Conservation (phyloP, 495 filamentous ascomycete genomes). For the Thozetella sp. region DNA sequence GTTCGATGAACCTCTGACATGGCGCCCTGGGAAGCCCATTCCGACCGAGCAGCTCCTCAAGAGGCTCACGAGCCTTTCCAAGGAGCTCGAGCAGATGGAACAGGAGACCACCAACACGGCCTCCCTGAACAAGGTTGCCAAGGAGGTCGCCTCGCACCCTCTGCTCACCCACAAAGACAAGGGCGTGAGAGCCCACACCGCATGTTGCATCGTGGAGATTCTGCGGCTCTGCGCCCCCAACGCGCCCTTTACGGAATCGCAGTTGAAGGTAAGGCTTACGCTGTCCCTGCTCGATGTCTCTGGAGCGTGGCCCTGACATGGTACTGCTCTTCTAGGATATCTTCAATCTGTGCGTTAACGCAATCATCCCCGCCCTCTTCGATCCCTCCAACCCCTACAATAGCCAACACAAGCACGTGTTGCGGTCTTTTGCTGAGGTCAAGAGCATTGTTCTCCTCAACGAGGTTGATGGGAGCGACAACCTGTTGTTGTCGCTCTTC, state of each 20-base stretch:
- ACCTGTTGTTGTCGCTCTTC: constrained; percentile 79
- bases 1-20: constrained; percentile 88
- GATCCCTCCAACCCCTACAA: constrained; percentile 92
- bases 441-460: constrained; percentile 93
- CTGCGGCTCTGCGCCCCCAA: constrained; percentile 92
- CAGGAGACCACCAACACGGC: constrained; percentile 83
- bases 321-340: constrained; percentile 66
- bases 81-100: constrained; percentile 83
- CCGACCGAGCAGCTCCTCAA: constrained; percentile 78
- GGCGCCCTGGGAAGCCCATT: constrained; percentile 91
- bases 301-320: constrained; percentile 9
- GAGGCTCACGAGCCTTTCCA: constrained; percentile 76
- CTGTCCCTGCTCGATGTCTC: constrained; percentile 1
- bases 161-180: constrained; percentile 88
- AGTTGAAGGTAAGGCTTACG: constrained; percentile 72
- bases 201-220: constrained; percentile 91
- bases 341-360: constrained; percentile 83
- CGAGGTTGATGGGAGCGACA: constrained; percentile 81
- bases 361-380: constrained; percentile 80
- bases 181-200: constrained; percentile 85
- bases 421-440: constrained; percentile 85
- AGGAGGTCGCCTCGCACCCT: constrained; percentile 82
- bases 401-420: constrained; percentile 85
- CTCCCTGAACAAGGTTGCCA: constrained; percentile 82
- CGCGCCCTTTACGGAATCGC: constrained; percentile 87